Percentiles rank a stretch among this genome's conserved stretches.
Evolutionary conservation across 495 filamentous ascomycete species (phyloP).

Genomic region (Collariella sp.): DNA sequence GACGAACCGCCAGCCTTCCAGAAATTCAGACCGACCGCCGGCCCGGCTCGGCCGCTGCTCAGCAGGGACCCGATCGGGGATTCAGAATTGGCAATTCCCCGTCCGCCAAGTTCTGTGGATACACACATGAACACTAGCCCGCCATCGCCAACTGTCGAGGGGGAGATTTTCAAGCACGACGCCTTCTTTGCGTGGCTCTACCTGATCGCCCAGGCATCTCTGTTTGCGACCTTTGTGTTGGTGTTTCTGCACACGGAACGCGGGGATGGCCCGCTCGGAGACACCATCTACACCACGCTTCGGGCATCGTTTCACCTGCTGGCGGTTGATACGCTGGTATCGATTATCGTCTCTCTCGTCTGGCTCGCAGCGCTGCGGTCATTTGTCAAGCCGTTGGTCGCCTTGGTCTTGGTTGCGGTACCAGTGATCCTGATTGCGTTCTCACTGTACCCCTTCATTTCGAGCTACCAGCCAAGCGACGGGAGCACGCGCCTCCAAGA

Average conservation of each 20-base stretch:
- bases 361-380: constrained; percentile 86
- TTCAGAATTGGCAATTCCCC: constrained; percentile 21
- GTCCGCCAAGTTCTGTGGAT: constrained; percentile 17
- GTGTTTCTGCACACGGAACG: constrained; percentile 74
- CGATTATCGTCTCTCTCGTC: constrained; percentile 73
- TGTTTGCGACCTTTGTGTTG: constrained; percentile 80
- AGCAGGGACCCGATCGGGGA: constrained; percentile 21
- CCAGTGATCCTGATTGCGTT: constrained; percentile 80
- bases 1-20: constrained; percentile 81
- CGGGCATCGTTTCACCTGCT: constrained; percentile 81
- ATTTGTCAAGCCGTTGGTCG: constrained; percentile 73
- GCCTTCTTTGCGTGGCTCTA: constrained; percentile 87
- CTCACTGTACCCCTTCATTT: constrained; percentile 82
- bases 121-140: constrained; percentile 13
- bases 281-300: constrained; percentile 89
- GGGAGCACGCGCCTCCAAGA: constrained; percentile 72
- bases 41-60: constrained; percentile 18
- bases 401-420: constrained; percentile 70
- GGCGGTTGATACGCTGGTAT: constrained; percentile 82
- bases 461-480: constrained; percentile 69
- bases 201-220: constrained; percentile 68
- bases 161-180: constrained; percentile 59
- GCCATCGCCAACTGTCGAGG: constrained; percentile 27
- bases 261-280: constrained; percentile 50
- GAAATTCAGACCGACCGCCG: constrained; percentile 49